Percentiles rank a stretch among this genome's conserved stretches.
Evolutionary conservation across 2,329 filamentous ascomycete genomes (phyloP).

Genomic region (Cytospora piceae): DNA sequence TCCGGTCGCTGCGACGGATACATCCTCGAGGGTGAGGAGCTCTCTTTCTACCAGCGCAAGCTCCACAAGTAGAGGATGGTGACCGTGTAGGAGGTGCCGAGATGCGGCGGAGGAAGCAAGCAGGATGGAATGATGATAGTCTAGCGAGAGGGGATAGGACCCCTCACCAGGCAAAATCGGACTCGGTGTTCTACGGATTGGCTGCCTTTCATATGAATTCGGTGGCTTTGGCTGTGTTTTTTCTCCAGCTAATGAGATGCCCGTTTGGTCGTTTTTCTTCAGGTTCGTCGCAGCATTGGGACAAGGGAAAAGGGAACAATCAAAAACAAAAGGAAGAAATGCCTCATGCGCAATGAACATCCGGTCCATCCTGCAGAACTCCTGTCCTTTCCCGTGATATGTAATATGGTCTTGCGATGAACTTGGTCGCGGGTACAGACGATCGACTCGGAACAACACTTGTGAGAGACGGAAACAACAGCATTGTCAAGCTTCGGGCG

Average conservation of each 20-base stretch:
- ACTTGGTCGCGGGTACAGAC: neutral
- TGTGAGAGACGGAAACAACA: neutral
- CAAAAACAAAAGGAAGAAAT: conserved; percentile 26
- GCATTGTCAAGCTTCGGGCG: too few relatives aligned
- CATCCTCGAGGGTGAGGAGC: conserved; percentile 98
- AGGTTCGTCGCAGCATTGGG: conserved; percentile 28
- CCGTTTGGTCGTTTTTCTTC: conserved; percentile 24
- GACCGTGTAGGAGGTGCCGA: neutral
- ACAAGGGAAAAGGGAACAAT: conserved; percentile 29
- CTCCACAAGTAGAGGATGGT: conserved; percentile 84
- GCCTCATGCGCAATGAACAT: conserved; percentile 30
- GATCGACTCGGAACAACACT: neutral
- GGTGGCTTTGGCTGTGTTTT: conserved; percentile 27
- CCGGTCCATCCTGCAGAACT: conserved; percentile 23
- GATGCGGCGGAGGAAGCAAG: neutral
- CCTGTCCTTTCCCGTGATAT: neutral
- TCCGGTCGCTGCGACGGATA: conserved; percentile 96
- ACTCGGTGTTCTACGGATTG: conserved; percentile 31
- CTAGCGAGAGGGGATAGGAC: conserved; percentile 15
- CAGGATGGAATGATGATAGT: conserved; percentile 21
- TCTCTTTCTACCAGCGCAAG: conserved; percentile 99
- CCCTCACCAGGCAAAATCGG: conserved; percentile 30
- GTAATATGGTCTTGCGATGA: too few relatives aligned
- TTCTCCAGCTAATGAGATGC: conserved; percentile 24
- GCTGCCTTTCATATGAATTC: conserved; percentile 26